These are phyloP conservation scores for Nannizziopsis barbatae DNA, from an alignment of 2,329 filamentous ascomycete genomes.

Conservation along the genomic window DNA sequence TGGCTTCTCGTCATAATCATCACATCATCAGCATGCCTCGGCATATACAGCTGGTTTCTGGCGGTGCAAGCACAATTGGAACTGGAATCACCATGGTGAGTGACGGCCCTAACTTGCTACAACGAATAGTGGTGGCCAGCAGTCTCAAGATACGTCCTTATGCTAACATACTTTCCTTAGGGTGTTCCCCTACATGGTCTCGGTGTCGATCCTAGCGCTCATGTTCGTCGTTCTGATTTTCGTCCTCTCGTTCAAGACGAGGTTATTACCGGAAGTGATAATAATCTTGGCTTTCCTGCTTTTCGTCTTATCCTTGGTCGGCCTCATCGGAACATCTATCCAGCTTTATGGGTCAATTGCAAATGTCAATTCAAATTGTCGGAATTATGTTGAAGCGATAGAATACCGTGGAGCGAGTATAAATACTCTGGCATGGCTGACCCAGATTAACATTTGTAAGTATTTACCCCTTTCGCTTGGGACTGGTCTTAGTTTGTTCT, in stretches of 20 bases:
- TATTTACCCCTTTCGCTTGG: slow-evolving; percentile 13
- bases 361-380: slow-evolving; percentile 50
- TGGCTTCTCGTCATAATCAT: slow-evolving; percentile 54
- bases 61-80: slow-evolving; percentile 45
- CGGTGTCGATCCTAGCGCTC: slow-evolving; percentile 45
- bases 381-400: slow-evolving; percentile 44
- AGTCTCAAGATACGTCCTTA: no score
- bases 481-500: background rate
- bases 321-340: slow-evolving; percentile 51
- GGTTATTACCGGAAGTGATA: slow-evolving; percentile 48
- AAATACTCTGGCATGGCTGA: slow-evolving; percentile 50
- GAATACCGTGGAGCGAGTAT: slow-evolving; percentile 38
- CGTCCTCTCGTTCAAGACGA: slow-evolving; percentile 44
- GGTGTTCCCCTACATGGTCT: slow-evolving; percentile 55
- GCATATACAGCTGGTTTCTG: slow-evolving; percentile 52
- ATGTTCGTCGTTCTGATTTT: slow-evolving; percentile 50
- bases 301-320: slow-evolving; percentile 50
- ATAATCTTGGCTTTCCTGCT: slow-evolving; percentile 51
- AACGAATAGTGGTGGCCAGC: background rate
- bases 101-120: background rate
- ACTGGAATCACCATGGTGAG: slow-evolving; percentile 50
- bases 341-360: slow-evolving; percentile 48
- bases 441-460: slow-evolving; percentile 52
- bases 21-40: slow-evolving; percentile 46
- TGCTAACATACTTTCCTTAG: slow-evolving; percentile 27